Percentiles rank a stretch among this genome's conserved stretches.
Conservation (phyloP, 768 basidiomycete species). For the Boletus barrowsii region DNA sequence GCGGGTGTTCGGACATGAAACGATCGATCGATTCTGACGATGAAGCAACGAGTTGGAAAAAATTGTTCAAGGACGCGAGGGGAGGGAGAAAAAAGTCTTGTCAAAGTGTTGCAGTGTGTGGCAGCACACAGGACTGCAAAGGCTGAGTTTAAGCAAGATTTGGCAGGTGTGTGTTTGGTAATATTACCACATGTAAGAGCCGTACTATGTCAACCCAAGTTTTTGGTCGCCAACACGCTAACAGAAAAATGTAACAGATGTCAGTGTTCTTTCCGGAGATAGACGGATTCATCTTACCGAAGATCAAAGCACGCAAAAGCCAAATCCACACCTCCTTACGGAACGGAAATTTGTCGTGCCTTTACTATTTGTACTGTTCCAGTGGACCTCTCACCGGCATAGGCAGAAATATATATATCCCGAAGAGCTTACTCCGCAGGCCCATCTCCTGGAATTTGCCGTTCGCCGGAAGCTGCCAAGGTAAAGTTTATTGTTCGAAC, state of each 20-base stretch:
- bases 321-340: conserved; percentile 33
- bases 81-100: neutral
- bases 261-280: conserved; percentile 28
- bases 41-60: conserved; percentile 14
- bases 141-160: conserved; percentile 12
- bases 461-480: conserved; percentile 24
- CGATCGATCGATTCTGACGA: conserved; percentile 10
- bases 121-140: neutral
- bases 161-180: conserved; percentile 1
- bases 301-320: conserved; percentile 32
- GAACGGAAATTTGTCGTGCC: conserved; percentile 27
- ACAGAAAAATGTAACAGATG: conserved; percentile 11
- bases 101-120: neutral
- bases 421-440: conserved; percentile 24
- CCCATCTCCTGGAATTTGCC: conserved; percentile 28
- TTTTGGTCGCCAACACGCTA: conserved; percentile 4
- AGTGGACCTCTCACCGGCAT: conserved; percentile 3
- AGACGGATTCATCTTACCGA: conserved; percentile 29
- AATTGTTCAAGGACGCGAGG: conserved; percentile 13
- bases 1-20: conserved; percentile 35
- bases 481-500: conserved; percentile 30
- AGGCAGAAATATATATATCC: conserved; percentile 9
- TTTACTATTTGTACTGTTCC: conserved; percentile 14
- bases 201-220: conserved; percentile 14
- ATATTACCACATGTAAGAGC: conserved; percentile 16